Evolutionary conservation across 1,284 basidiomycete species (phyloP).

Genomic region (Boletus sp.): DNA sequence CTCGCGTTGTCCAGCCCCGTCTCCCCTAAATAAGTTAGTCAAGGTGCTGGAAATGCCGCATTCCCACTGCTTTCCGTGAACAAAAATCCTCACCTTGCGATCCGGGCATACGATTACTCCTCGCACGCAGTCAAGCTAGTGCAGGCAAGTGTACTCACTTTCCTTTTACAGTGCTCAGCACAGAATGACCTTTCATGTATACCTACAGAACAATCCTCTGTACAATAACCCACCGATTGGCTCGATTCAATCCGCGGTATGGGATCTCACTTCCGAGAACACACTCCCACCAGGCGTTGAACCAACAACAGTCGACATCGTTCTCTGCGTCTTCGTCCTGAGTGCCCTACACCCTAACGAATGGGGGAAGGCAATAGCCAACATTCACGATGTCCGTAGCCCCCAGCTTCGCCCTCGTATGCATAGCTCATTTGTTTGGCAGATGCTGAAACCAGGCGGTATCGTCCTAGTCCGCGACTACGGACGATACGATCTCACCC

Average conservation of each 20-base stretch:
- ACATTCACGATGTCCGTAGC: conserved; percentile 68
- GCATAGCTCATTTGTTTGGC: not conserved
- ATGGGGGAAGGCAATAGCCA: conserved; percentile 85
- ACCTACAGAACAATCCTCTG: conserved; percentile 58
- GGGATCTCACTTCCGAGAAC: conserved; percentile 78
- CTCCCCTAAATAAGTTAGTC: conserved; percentile 8
- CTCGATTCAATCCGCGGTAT: conserved; percentile 78
- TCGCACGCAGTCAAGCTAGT: conserved; percentile 90
- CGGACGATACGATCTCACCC: conserved; percentile 91
- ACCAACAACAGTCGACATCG: conserved; percentile 76
- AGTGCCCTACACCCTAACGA: conserved; percentile 94
- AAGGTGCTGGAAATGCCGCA: conserved; percentile 91
- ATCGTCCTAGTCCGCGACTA: conserved; percentile 90
- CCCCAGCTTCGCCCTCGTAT: not conserved
- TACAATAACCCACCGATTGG: conserved; percentile 70
- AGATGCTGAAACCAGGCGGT: conserved; percentile 92
- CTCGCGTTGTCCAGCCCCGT: not conserved
- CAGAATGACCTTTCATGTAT: not conserved
- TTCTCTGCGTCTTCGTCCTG: conserved; percentile 93
- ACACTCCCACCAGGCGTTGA: conserved; percentile 64
- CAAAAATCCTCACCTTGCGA: conserved; percentile 71
- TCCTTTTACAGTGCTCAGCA: not conserved
- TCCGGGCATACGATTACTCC: conserved; percentile 91
- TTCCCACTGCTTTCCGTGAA: conserved; percentile 87
- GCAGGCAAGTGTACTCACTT: conserved; percentile 47